Conservation (phyloP, 306 rosid species). For the Vigna nakashimae region DNA sequence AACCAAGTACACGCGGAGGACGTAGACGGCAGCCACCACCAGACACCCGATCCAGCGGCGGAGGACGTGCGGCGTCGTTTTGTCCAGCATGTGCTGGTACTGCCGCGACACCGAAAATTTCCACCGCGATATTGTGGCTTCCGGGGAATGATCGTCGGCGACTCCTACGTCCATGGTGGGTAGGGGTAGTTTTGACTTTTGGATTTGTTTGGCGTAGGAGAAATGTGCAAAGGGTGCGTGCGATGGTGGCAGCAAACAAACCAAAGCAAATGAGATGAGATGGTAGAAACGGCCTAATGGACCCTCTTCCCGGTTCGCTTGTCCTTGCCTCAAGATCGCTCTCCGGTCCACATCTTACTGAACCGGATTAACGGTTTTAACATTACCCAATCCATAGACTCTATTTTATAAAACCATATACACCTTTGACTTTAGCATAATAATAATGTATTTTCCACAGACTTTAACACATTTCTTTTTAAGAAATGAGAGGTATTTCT, state of each 20-base stretch:
- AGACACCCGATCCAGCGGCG: constrained; percentile 79
- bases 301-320: not conserved
- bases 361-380: constrained; percentile 2
- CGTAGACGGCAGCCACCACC: constrained; percentile 62
- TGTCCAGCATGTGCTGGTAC: constrained; percentile 85
- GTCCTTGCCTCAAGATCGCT: not conserved
- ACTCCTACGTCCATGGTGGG: constrained; percentile 50
- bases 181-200: constrained; percentile 19
- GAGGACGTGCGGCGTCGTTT: constrained; percentile 72
- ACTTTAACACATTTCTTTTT: too few relatives aligned
- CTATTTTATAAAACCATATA: too few relatives aligned
- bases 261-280: not conserved
- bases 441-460: too few relatives aligned
- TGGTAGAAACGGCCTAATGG: not conserved
- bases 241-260: not conserved
- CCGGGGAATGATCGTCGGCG: constrained; percentile 51
- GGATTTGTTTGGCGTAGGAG: not conserved
- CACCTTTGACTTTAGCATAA: too few relatives aligned
- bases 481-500: too few relatives aligned
- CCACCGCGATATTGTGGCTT: constrained; percentile 64
- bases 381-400: not conserved
- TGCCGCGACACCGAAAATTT: constrained; percentile 57
- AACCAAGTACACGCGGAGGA: constrained; percentile 74
- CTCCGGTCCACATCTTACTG: not conserved
- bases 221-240: not conserved